Evolutionary conservation across 2,329 filamentous ascomycete species (phyloP).

Genomic region (Lizonia empirigonia): DNA sequence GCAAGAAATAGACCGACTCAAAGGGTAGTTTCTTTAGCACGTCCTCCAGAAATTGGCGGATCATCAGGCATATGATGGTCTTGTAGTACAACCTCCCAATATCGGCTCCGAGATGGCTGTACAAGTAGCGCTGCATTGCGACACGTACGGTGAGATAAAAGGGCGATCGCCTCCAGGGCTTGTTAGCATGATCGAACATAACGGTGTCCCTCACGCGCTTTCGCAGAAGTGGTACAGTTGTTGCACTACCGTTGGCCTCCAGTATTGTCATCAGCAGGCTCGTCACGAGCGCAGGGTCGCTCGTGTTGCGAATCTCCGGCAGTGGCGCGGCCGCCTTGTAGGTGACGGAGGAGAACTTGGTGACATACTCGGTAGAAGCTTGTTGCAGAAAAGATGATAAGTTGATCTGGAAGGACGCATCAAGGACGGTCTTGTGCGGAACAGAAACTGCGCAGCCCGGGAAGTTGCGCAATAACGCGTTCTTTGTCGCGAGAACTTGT

Average conservation of each 20-base stretch:
- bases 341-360: conserved; percentile 58
- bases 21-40: conserved; percentile 31
- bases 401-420: conserved; percentile 53
- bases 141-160: conserved; percentile 69
- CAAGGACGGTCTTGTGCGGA: conserved; percentile 47
- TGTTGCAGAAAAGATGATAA: conserved; percentile 62
- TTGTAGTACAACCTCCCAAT: conserved; percentile 62
- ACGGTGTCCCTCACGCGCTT: conserved; percentile 71
- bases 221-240: conserved; percentile 49
- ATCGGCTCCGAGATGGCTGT: conserved; percentile 47
- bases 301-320: conserved; percentile 63
- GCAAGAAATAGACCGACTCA: conserved; percentile 51
- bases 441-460: conserved; percentile 61
- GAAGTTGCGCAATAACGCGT: conserved; percentile 64
- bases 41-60: conserved; percentile 57
- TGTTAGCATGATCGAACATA: conserved; percentile 52
- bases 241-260: conserved; percentile 56
- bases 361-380: conserved; percentile 60
- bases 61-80: conserved; percentile 57
- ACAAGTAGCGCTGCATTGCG: conserved; percentile 59
- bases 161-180: conserved; percentile 67
- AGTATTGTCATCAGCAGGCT: conserved; percentile 66
- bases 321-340: conserved; percentile 58
- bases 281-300: conserved; percentile 62
- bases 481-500: conserved; percentile 58